Evolutionary conservation across 768 basidiomycete genomes (phyloP), one percentile per base, ranked within the genome.

Genomic region (Chalciporus sphaerocephalus): DNA sequence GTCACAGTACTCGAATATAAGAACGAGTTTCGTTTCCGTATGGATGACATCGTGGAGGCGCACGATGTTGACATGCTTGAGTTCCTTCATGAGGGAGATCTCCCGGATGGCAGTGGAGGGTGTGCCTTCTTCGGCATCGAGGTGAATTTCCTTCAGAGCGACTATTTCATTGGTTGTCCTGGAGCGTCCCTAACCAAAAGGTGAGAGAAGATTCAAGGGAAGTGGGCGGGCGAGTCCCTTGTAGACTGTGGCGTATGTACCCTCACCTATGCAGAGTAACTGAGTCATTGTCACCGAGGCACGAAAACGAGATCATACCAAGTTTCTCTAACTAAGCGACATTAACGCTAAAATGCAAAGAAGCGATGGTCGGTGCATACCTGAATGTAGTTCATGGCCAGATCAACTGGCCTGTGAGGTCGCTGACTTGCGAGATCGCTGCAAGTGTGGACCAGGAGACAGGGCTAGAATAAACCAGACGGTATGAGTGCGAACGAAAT

Each of bases 71-170:
- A 91, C 84, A 59, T 99, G 96, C 68, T 96, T 96, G 60, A 99
- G 84, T 65, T 99, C 96, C 67, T 99, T 98, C 94, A 98, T 97
- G 54, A 98, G 79, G 33, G 91, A 94, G 59, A 99, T 98, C 75
- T 99, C 96, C 38, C 96, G 86, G 65, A 99, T 99, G 44, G 96
- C 96, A 12, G 96, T 99, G 37, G 90, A 93, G 24, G 96, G 96
- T 0, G 96, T 99, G 25, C 96, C 96, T 71, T 99, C 96, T 69
- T 99, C 96, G 5, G 96, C 90, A 73, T 99, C 96, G 49, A 99
- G 87, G 61, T 98, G 94, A 53, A 99, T 99, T 73, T 99, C 96
- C 68, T 99, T 99, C 46, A 99, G 69, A 11, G 96, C 96, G 15
- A 99, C 96, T 42, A 96, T 92, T 67, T 98, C 96, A 58, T 96